phyloP scores from a whole-genome alignment of 176 grass and related monocot species.

The Saccharum spontaneum region DNA sequence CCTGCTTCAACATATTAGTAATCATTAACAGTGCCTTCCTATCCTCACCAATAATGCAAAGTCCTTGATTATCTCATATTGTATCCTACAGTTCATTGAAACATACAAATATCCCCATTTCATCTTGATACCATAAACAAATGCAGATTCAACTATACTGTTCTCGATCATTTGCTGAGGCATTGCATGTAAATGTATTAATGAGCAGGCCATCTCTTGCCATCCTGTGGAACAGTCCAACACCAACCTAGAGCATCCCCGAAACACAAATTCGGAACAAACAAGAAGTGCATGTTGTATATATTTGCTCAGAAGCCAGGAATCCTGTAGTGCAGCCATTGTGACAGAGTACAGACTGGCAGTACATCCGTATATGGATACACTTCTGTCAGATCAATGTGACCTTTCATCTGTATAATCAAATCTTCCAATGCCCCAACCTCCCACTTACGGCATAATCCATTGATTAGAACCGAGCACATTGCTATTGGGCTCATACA shows the following conservation, averaged over 20 bases:
- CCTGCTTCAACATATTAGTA: conserved; percentile 39
- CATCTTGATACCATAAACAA: conserved; percentile 41
- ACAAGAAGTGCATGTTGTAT: conserved; percentile 46
- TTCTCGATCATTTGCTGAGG: conserved; percentile 50
- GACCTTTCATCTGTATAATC: conserved; percentile 44
- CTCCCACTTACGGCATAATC: conserved; percentile 25
- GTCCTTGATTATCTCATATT: conserved; percentile 59
- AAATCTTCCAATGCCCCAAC: conserved; percentile 6
- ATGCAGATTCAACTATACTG: conserved; percentile 32
- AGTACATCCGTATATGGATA: conserved; percentile 23
- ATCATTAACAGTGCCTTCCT: conserved; percentile 57
- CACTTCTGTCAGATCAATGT: conserved; percentile 32
- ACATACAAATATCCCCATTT: conserved; percentile 39
- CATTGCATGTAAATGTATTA: conserved; percentile 53
- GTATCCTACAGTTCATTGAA: conserved; percentile 43
- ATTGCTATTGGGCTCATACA: conserved; percentile 30
- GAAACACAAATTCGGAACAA: conserved; percentile 37
- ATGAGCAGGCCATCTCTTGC: conserved; percentile 43
- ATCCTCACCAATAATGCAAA: conserved; percentile 38
- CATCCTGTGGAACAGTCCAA: conserved; percentile 70
- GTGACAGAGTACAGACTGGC: conserved; percentile 22
- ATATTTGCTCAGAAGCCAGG: conserved; percentile 42
- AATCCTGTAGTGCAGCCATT: conserved; percentile 51
- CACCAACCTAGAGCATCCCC: conserved; percentile 42
- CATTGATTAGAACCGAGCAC: conserved; percentile 43